Conservation (phyloP, 2,329 filamentous ascomycete genomes). For the Ophiostoma sp. region DNA sequence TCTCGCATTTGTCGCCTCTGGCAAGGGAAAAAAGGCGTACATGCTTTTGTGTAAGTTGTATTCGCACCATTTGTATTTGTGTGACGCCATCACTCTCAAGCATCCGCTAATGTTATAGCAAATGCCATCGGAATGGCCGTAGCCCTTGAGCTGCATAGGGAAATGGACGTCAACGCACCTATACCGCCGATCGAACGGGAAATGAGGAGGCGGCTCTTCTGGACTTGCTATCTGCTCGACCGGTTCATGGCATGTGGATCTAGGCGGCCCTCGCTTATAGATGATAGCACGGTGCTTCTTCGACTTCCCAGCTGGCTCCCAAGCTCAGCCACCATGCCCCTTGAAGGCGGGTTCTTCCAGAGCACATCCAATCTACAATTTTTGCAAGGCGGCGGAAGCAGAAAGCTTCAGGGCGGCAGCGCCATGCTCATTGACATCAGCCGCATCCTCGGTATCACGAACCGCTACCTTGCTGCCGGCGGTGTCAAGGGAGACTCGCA, state of each 20-base stretch:
- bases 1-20: constrained; percentile 68
- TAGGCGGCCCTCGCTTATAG: constrained; percentile 72
- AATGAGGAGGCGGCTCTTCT: constrained; percentile 73
- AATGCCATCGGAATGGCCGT: constrained; percentile 77
- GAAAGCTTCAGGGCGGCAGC: constrained; percentile 67
- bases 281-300: constrained; percentile 69
- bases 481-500: constrained; percentile 86
- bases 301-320: constrained; percentile 70
- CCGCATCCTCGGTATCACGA: constrained; percentile 75
- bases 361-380: constrained; percentile 72
- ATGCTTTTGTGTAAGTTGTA: constrained; percentile 67
- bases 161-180: constrained; percentile 59
- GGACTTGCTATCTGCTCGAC: constrained; percentile 83
- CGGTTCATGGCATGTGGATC: constrained; percentile 78
- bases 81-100: not conserved
- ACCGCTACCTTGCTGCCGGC: constrained; percentile 75
- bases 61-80: not conserved
- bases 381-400: constrained; percentile 57
- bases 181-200: constrained; percentile 67
- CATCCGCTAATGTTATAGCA: constrained; percentile 42
- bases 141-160: constrained; percentile 74
- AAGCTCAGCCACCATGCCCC: constrained; percentile 52
- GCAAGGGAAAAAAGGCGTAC: constrained; percentile 77
- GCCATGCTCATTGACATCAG: constrained; percentile 81
- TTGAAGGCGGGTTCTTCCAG: constrained; percentile 78